Conservation (phyloP, 441 rosid species). For the Arabidopsis hybrid region DNA sequence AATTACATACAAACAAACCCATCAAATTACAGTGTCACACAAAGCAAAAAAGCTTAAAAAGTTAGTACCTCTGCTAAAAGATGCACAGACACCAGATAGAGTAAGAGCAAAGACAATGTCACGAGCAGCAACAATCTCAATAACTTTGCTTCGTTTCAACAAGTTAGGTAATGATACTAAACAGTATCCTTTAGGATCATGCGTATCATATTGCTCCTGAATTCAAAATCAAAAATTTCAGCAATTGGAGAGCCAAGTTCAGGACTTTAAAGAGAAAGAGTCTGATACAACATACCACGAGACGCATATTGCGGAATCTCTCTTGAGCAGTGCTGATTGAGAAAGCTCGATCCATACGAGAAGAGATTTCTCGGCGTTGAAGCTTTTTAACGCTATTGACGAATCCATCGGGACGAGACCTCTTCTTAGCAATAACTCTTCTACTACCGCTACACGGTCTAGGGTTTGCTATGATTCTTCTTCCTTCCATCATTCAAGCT, state of each 20-base stretch:
- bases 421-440: conserved; percentile 66
- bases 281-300: conserved; percentile 48
- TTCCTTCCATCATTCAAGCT: conserved; percentile 59
- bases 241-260: background rate
- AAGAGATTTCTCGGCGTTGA: conserved; percentile 80
- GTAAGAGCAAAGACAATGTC: conserved; percentile 93
- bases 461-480: conserved; percentile 73
- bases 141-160: conserved; percentile 82
- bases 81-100: conserved; percentile 92
- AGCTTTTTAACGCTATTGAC: conserved; percentile 80
- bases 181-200: conserved; percentile 83
- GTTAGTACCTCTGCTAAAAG: conserved; percentile 77
- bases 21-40: conserved; percentile 8
- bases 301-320: conserved; percentile 79
- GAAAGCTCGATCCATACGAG: conserved; percentile 67
- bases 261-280: background rate
- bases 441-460: conserved; percentile 66
- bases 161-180: conserved; percentile 71
- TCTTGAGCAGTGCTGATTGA: conserved; percentile 73
- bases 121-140: conserved; percentile 90
- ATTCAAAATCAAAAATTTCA: background rate
- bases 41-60: background rate
- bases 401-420: conserved; percentile 59
- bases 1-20: conserved; percentile 17
- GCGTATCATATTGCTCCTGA: conserved; percentile 91